Conservation (phyloP, 1,139 yeast genomes). For the Geotrichum bryndzae region DNA sequence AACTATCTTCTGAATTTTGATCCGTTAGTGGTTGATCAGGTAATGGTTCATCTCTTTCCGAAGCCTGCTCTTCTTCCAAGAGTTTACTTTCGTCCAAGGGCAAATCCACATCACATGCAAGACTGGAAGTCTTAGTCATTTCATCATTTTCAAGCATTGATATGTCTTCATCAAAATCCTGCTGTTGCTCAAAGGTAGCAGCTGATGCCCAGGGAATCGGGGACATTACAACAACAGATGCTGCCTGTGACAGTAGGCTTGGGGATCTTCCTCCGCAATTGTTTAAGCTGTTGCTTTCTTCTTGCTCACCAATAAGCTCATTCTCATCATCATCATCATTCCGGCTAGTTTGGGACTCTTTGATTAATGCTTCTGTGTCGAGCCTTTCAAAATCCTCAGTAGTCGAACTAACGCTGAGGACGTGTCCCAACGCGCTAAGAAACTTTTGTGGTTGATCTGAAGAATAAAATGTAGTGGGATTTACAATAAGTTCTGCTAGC, state of each 20-base stretch:
- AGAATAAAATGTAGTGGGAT: slow-evolving; percentile 41
- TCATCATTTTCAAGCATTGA: neutral
- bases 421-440: slow-evolving; percentile 36
- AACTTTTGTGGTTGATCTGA: slow-evolving; percentile 35
- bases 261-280: neutral
- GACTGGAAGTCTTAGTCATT: neutral
- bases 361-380: slow-evolving; percentile 10
- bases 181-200: neutral
- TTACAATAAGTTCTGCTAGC: slow-evolving; percentile 47
- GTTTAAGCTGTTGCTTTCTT: neutral
- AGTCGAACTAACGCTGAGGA: slow-evolving; percentile 35
- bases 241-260: slow-evolving; percentile 5
- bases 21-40: no score
- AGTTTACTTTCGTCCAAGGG: neutral
- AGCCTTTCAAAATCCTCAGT: slow-evolving; percentile 28
- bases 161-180: neutral
- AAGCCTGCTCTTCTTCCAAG: neutral
- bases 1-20: no score
- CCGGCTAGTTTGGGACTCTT: neutral
- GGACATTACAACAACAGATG: slow-evolving; percentile 17
- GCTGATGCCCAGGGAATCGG: slow-evolving; percentile 17
- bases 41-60: neutral
- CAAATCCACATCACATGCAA: neutral
- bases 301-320: neutral
- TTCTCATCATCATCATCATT: neutral